Base-by-base conservation (phyloP, 2,329 filamentous ascomycete species). In the Clonostachys byssicola region DNA sequence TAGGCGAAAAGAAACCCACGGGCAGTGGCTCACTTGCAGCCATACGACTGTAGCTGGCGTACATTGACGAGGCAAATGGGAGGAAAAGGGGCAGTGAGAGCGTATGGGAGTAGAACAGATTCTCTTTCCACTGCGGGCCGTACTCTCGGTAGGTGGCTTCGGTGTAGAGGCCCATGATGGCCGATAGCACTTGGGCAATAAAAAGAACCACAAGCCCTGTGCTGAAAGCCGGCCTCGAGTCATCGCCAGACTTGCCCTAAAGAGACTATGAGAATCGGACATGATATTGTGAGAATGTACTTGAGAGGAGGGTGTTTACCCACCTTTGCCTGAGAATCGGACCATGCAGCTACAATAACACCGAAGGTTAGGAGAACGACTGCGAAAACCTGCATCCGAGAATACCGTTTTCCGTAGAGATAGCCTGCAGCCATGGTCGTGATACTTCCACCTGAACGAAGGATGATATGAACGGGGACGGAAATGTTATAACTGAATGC, bases 401-500 rank as follows among this genome's bases (percentile, higher is more conserved):
- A 88, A 62, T 96, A 97, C 54, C 78, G 78, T 70, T 92, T 96
- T 39, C 92, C 92, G 60, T 86, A 91, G 13, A 95, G 56, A 60
- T 85, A 91, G 4, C 94, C 94, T n/a, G 92, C 89, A 14, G 85
- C 69, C 82, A 99, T 95, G 9, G 94, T 97, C 5, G 92, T 95
- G 52, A 97, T 95, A 58, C 92, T 96, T 14, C 94, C 94, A 44
- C 92, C 95, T 43, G 92, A 96, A 46, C 94, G 83, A 33, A 99
- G 75, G 55, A 99, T 97, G 58, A 99, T 99, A 62, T 99, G 94
- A 43, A 99, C 84, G 2, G 94, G 94, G 0, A 99, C 90, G 7
- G 91, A 96, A 48, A 99, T 97, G 57, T 91, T 85, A 70, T 96
- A 99, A 52, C 90, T 92, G 66, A 99, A 99, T 7, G 92, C 94